Base-by-base conservation (phyloP, 2,329 filamentous ascomycete genomes). In the Penicillium palitans region DNA sequence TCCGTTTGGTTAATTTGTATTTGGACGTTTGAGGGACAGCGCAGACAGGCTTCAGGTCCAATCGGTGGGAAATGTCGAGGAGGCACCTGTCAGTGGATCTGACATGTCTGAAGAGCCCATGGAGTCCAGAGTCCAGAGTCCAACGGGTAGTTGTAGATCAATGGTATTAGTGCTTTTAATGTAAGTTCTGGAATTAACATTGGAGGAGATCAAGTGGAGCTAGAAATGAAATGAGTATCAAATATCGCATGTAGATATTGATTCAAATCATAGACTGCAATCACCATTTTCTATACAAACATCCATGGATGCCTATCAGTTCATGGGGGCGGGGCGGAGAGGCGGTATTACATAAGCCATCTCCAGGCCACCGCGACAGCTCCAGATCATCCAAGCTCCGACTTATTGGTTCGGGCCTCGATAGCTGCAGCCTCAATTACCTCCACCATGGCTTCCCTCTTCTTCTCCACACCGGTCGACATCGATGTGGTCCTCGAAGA, bases 401-500 rank as follows among this genome's bases (percentile, higher is more conserved):
- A 57, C 59, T 59, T 59, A 48, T 52, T 57, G 55, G 42, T 39
- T 55, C 45, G 52, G 40, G 29, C 24, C 33, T 51, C 29, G 35
- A 54, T 39, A 57, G 48, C 55, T 44, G 37, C n/a, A 52, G 40
- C 37, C 54, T 39, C 50, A 47, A 57, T 58, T 54, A 56, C 41
- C 58, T 61, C 49, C 55, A 59, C 64, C 68, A 97, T 98, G 95
- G 96, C 95, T 68, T 96, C 96, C 81, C 96, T 96, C 81, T 96
- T 96, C 83, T 99, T 98, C 82, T 93, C 93, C 68, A 97, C 93
- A 60, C 95, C 95, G 55, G 90, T 99, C 78, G 95, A 99, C 79
- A 99, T 99, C 80, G 95, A 99, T 81, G 90, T 99, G 74, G 92
- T 98, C 70, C 91, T 99, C 69, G 91, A 97, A 72, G 91, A 97